phyloP scores from a whole-genome alignment of 140 eudicot genomes.

The Oenanthe javanica region DNA sequence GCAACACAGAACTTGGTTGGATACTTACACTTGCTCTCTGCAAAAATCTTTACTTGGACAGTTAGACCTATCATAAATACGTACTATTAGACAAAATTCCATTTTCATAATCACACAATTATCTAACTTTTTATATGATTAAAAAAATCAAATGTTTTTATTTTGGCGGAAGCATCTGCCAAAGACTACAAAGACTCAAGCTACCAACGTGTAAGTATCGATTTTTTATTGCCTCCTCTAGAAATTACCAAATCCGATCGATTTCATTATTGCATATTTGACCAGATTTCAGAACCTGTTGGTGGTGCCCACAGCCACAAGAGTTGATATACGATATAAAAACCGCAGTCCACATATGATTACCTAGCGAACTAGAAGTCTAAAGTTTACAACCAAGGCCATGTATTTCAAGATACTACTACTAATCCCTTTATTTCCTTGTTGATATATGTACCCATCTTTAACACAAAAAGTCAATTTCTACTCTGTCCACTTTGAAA shows the following conservation, averaged over 20 bases:
- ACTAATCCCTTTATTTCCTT: neutral
- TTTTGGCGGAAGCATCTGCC: neutral
- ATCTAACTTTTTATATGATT: neutral
- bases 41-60: neutral
- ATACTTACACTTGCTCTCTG: neutral
- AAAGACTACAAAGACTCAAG: neutral
- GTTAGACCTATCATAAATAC: neutral
- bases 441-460: constrained; percentile 1
- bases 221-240: neutral
- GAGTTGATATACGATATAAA: neutral
- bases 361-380: neutral
- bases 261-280: neutral
- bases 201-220: neutral
- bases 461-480: neutral
- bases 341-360: neutral
- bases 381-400: neutral
- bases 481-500: neutral
- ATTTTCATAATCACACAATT: neutral
- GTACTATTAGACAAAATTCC: neutral
- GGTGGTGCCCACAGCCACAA: neutral
- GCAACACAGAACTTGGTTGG: neutral
- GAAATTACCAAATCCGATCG: neutral
- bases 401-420: neutral
- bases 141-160: neutral
- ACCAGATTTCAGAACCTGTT: neutral